Conservation (phyloP, 106 monocot genomes). For the Allium fistulosum region DNA sequence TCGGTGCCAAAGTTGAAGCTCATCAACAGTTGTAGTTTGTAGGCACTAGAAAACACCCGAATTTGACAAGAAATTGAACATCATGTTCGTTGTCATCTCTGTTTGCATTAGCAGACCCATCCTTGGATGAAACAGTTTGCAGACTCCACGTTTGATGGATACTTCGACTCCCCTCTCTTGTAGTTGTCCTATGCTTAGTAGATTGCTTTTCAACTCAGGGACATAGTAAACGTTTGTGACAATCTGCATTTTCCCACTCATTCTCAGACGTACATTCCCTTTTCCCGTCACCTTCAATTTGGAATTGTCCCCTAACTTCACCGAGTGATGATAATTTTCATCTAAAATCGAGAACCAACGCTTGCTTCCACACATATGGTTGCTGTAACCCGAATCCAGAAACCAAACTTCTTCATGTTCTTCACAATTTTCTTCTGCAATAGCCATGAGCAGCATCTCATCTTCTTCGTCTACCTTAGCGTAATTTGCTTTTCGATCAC, state of each 20-base stretch:
- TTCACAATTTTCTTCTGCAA: too few species aligned
- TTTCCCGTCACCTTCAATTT: neutral
- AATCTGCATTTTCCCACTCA: neutral
- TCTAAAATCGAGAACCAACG: too few species aligned
- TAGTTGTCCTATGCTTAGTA: neutral
- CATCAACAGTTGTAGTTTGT: too few species aligned
- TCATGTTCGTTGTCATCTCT: neutral
- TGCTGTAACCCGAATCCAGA: too few species aligned
- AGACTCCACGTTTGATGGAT: neutral
- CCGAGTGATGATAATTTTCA: neutral
- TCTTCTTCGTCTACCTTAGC: too few species aligned
- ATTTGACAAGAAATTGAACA: neutral
- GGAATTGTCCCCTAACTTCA: neutral
- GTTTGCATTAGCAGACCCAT: neutral
- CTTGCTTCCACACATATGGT: too few species aligned
- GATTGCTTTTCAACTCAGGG: neutral
- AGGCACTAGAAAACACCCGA: neutral
- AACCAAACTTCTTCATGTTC: too few species aligned
- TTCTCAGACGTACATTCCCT: neutral
- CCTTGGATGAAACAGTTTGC: neutral
- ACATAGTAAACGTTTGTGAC: neutral
- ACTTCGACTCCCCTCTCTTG: neutral
- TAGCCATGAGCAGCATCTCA: too few species aligned
- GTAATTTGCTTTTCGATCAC: too few species aligned
- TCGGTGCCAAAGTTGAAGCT: too few species aligned